These are phyloP conservation scores for Sphaerosporella brunnea DNA, from an alignment of 495 filamentous ascomycete species.

Conservation along the genomic window DNA sequence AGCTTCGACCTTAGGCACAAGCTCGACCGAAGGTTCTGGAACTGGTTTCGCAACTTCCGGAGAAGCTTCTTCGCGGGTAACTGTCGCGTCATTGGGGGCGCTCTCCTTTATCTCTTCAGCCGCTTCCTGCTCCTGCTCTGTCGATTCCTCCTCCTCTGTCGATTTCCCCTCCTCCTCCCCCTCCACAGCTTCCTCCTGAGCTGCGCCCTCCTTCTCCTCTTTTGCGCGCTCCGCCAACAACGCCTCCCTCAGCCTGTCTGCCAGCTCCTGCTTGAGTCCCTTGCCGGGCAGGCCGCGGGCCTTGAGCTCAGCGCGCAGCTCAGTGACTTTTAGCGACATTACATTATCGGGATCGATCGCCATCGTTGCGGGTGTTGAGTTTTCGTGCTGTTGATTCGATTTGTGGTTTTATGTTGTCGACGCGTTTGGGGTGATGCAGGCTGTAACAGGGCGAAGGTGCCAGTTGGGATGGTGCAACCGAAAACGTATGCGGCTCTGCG, in stretches of 20 bases:
- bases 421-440: not conserved
- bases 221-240: slow-evolving; percentile 10
- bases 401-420: not conserved
- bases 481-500: not conserved
- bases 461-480: not conserved
- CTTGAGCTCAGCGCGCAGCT: slow-evolving; percentile 42
- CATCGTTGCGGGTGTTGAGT: slow-evolving; percentile 28
- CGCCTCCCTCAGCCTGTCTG: slow-evolving; percentile 33
- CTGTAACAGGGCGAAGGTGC: not conserved
- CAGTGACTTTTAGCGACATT: slow-evolving; percentile 36
- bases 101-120: no score
- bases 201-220: slow-evolving; percentile 6
- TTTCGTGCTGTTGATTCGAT: not conserved
- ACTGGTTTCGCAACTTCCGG: not conserved
- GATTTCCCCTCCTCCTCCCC: slow-evolving; percentile 4
- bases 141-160: not conserved
- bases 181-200: slow-evolving; percentile 7
- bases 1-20: no score
- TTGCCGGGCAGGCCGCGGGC: slow-evolving; percentile 35
- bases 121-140: not conserved
- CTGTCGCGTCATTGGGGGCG: slow-evolving; percentile 1
- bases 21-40: no score
- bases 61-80: not conserved
- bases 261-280: slow-evolving; percentile 40
- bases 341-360: slow-evolving; percentile 34